These are phyloP conservation scores for Cutaneotrichosporon arboriforme DNA, from an alignment of 1,284 basidiomycete genomes.

Conservation along the genomic window DNA sequence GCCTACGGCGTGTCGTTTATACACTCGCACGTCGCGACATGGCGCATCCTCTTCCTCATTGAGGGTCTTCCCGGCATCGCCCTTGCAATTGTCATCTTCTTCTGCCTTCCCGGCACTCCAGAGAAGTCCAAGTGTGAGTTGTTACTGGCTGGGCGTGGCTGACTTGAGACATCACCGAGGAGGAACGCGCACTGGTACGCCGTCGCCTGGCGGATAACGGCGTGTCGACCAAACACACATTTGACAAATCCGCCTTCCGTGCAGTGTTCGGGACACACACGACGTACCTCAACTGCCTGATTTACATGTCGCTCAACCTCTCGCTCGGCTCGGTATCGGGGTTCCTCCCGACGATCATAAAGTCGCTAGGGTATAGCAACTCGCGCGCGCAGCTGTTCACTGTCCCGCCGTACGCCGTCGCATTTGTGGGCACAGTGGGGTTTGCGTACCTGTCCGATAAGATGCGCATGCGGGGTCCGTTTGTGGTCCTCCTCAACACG, in stretches of 20 bases:
- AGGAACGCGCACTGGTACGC: not conserved
- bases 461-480: conserved; percentile 15
- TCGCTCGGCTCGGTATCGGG: conserved; percentile 58
- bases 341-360: conserved; percentile 75
- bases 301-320: conserved; percentile 6
- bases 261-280: conserved; percentile 5
- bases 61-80: conserved; percentile 45
- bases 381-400: conserved; percentile 52
- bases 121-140: conserved; percentile 57
- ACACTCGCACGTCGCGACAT: conserved; percentile 9
- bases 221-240: conserved; percentile 5
- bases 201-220: conserved; percentile 4
- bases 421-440: conserved; percentile 13
- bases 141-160: too few relatives aligned
- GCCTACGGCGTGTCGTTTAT: conserved; percentile 22
- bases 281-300: conserved; percentile 25
- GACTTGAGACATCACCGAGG: not conserved
- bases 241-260: conserved; percentile 5
- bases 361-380: conserved; percentile 51
- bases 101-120: conserved; percentile 66
- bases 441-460: conserved; percentile 25
- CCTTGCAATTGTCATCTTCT: conserved; percentile 59
- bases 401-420: conserved; percentile 21
- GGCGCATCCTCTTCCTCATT: conserved; percentile 17
- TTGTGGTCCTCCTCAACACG: conserved; percentile 34